phyloP scores from a whole-genome alignment of 2,329 filamentous ascomycete species.

The Arachnopeziza araneosa region DNA sequence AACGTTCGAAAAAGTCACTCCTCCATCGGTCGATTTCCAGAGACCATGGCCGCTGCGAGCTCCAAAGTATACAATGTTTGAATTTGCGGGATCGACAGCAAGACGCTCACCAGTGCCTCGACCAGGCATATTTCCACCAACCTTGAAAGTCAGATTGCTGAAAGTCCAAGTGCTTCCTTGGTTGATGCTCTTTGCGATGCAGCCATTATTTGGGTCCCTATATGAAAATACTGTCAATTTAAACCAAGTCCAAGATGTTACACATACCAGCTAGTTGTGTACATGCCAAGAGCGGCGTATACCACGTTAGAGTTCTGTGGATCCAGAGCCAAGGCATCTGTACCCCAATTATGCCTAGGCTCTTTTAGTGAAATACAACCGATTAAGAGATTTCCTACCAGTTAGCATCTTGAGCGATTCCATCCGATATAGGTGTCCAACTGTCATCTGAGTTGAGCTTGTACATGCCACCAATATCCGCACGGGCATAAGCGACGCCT shows the following conservation, averaged over 20 bases:
- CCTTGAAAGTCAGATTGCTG: constrained; percentile 50
- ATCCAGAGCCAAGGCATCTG: constrained; percentile 52
- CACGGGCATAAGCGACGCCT: constrained; percentile 49
- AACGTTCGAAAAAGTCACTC: constrained; percentile 48
- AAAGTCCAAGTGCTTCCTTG: constrained; percentile 47
- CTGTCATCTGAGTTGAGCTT: constrained; percentile 49
- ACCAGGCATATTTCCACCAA: constrained; percentile 57
- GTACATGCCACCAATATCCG: constrained; percentile 54
- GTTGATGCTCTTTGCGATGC: constrained; percentile 49
- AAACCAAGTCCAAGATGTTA: not conserved
- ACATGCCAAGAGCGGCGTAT: constrained; percentile 50
- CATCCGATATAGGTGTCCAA: constrained; percentile 41
- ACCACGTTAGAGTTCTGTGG: constrained; percentile 46
- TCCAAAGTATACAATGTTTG: constrained; percentile 52
- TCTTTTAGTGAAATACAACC: not conserved
- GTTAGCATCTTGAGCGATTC: constrained; percentile 34
- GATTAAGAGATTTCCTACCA: not conserved
- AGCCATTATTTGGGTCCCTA: constrained; percentile 46
- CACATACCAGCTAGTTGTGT: constrained; percentile 47
- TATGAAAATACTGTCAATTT: not conserved
- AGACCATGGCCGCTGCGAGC: constrained; percentile 54
- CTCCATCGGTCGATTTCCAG: constrained; percentile 52
- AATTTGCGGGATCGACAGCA: constrained; percentile 52
- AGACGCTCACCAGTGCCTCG: constrained; percentile 54
- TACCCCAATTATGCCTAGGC: constrained; percentile 48